Conservation (phyloP, 23 red algal species). For the Gracilariopsis chorda region DNA sequence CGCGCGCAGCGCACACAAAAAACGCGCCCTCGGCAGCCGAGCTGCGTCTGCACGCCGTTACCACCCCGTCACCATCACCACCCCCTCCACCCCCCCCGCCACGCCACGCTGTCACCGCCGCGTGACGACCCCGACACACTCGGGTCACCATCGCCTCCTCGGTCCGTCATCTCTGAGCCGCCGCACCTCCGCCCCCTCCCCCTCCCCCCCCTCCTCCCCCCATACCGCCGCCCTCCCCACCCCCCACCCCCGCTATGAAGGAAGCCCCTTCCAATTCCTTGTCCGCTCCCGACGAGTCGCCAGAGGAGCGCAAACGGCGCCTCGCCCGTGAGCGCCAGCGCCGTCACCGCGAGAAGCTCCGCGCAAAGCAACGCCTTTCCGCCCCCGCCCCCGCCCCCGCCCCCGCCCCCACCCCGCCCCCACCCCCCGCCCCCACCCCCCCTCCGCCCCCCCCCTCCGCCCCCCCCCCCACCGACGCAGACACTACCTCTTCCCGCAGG, state of each 20-base stretch:
- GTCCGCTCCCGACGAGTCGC: background rate
- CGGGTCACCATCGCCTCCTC: too few relatives aligned
- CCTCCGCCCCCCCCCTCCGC: background rate
- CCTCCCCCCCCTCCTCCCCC: background rate
- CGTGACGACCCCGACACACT: too few relatives aligned
- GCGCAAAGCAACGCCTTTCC: background rate
- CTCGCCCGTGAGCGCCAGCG: conserved; percentile 57
- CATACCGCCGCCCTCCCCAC: background rate
- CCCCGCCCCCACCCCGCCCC: background rate
- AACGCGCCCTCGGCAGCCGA: too few relatives aligned
- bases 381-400: background rate
- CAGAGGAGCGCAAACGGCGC: conserved; percentile 50
- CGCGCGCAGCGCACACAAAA: too few relatives aligned
- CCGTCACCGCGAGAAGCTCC: conserved; percentile 23
- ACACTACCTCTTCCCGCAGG: background rate
- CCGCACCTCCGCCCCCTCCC: background rate
- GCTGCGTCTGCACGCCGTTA: too few relatives aligned
- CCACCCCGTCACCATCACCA: too few relatives aligned
- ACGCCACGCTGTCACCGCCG: too few relatives aligned
- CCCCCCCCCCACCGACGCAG: background rate
- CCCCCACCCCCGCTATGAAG: background rate
- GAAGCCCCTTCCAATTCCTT: background rate
- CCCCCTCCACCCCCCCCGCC: too few relatives aligned
- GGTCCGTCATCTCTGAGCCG: too few relatives aligned
- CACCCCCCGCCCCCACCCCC: background rate